Conservation (phyloP, 2,329 filamentous ascomycete species). For the Pochonia chlamydosporia region DNA sequence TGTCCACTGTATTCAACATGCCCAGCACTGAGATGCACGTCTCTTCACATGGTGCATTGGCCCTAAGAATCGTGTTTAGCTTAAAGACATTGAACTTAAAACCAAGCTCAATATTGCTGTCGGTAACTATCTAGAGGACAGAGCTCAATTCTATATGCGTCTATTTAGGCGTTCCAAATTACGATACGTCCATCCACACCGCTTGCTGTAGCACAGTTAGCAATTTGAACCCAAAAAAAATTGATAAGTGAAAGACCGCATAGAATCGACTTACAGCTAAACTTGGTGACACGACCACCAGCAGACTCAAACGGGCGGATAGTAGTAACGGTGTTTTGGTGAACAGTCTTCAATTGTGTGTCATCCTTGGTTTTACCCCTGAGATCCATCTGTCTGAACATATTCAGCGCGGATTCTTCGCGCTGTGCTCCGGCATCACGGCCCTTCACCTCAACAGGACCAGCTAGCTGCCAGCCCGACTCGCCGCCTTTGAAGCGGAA, state of each 20-base stretch:
- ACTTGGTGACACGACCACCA: constrained; percentile 63
- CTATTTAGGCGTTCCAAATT: constrained; percentile 61
- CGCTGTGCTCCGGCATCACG: constrained; percentile 55
- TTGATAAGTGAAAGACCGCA: not conserved
- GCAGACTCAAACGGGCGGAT: constrained; percentile 69
- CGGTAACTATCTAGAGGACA: not conserved
- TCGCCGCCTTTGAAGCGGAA: constrained; percentile 80
- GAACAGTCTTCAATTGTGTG: constrained; percentile 88
- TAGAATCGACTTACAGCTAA: constrained; percentile 66
- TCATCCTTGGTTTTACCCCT: constrained; percentile 91
- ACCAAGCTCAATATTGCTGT: not conserved
- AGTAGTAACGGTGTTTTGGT: constrained; percentile 93
- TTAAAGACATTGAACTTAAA: no score
- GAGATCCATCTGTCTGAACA: constrained; percentile 98
- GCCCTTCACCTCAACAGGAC: constrained; percentile 72
- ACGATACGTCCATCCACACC: constrained; percentile 80
- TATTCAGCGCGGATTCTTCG: constrained; percentile 92
- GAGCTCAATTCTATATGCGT: not conserved
- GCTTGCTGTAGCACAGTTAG: constrained; percentile 50
- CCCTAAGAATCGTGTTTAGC: no score
- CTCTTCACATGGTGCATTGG: no score
- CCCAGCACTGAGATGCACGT: no score
- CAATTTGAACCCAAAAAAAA: constrained; percentile 13
- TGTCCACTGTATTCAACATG: no score
- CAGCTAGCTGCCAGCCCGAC: constrained; percentile 76